A percentile compares a stretch with the other conserved stretches of the same genome.
These are phyloP conservation scores for Miamiensis avidus DNA, from an alignment of 169 alveolate species.

Conservation along the genomic window DNA sequence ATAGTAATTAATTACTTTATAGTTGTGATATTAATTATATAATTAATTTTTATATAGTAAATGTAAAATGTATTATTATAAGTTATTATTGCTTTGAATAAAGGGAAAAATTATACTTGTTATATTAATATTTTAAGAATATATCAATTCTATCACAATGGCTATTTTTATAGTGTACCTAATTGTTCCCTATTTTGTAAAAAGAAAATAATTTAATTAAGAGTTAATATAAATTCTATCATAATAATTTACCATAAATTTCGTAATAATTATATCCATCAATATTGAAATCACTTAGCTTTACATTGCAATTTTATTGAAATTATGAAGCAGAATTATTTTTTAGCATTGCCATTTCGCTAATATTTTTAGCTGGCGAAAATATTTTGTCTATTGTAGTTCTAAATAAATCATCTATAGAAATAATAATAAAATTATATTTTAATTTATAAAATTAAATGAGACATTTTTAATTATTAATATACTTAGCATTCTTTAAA, in stretches of 20 bases:
- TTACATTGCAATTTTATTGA: no score
- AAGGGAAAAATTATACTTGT: no score
- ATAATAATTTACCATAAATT: conserved; percentile 14
- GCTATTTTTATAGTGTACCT: neutral
- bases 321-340: neutral
- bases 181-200: neutral
- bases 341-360: neutral
- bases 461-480: conserved; percentile 26
- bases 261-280: conserved; percentile 17
- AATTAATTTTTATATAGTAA: no score
- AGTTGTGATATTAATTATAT: no score
- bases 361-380: neutral
- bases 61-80: neutral
- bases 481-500: conserved; percentile 58
- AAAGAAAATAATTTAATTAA: neutral
- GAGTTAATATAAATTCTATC: neutral
- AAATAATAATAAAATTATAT: no score
- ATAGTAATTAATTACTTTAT: no score
- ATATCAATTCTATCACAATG: neutral
- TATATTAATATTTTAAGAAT: no score
- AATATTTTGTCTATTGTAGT: conserved; percentile 49
- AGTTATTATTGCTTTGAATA: no score
- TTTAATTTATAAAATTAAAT: conserved; percentile 6
- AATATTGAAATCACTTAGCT: neutral
- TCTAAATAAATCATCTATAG: conserved; percentile 49